Evolutionary conservation across 306 rosid genomes (phyloP).

Genomic region (Quercus suber): DNA sequence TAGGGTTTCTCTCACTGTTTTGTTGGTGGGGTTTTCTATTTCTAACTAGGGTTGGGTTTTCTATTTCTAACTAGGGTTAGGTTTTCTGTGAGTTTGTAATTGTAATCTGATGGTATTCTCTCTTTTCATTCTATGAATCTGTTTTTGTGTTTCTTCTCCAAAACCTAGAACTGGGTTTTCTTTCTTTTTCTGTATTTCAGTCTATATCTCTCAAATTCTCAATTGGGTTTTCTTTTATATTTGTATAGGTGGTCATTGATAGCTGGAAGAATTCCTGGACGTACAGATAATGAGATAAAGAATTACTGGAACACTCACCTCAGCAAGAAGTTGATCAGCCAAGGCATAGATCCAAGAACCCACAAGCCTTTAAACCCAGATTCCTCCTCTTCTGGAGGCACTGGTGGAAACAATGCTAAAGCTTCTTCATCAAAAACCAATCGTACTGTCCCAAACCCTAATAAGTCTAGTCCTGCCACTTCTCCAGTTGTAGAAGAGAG

Average conservation of each 20-base stretch:
- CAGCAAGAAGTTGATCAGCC: constrained; percentile 80
- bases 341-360: constrained; percentile 91
- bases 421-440: constrained; percentile 5
- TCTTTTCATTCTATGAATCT: neutral
- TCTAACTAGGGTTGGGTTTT: neutral
- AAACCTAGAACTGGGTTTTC: neutral
- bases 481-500: neutral
- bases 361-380: constrained; percentile 63
- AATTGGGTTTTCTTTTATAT: too few relatives aligned
- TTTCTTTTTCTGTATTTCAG: neutral
- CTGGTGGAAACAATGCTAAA: neutral
- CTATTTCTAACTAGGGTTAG: neutral
- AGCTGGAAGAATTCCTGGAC: constrained; percentile 92
- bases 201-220: neutral
- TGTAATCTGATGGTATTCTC: neutral
- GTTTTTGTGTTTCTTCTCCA: neutral
- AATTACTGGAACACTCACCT: constrained; percentile 93
- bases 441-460: constrained; percentile 4
- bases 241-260: constrained; percentile 73
- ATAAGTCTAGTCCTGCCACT: neutral
- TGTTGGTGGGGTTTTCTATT: neutral
- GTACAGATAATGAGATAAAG: constrained; percentile 88
- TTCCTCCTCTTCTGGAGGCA: neutral
- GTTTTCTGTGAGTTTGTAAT: neutral
- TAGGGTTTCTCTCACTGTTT: constrained; percentile 6